Conservation (phyloP, 768 basidiomycete genomes). For the Mycena vulgaris region DNA sequence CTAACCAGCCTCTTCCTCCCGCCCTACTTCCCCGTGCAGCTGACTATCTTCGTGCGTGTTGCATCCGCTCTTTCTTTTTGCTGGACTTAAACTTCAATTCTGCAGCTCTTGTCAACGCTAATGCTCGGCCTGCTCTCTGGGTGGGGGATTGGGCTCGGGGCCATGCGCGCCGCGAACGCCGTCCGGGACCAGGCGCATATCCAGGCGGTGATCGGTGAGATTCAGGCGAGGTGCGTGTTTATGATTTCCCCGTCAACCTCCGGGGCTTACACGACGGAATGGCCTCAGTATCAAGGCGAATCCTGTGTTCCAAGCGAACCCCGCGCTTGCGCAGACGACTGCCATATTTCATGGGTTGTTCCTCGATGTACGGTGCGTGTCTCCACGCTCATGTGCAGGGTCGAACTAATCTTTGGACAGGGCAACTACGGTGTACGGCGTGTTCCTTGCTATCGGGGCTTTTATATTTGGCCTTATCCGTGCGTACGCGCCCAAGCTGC, state of each 20-base stretch:
- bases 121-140: constrained; percentile 63
- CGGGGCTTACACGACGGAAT: neutral
- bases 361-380: constrained; percentile 57
- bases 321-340: constrained; percentile 52
- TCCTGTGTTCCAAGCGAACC: constrained; percentile 53
- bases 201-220: constrained; percentile 44
- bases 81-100: neutral
- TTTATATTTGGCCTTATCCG: constrained; percentile 63
- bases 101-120: constrained; percentile 59
- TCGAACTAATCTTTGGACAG: constrained; percentile 40
- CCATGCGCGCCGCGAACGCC: constrained; percentile 64
- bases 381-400: too few species aligned
- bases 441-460: constrained; percentile 62
- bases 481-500: constrained; percentile 62
- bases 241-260: too few species aligned
- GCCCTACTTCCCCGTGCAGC: constrained; percentile 62
- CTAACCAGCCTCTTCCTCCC: constrained; percentile 62
- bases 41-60: constrained; percentile 63
- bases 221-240: constrained; percentile 50
- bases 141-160: constrained; percentile 70
- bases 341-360: constrained; percentile 67
- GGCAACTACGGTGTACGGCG: constrained; percentile 62
- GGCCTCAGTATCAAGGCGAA: constrained; percentile 29
- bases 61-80: neutral
- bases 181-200: constrained; percentile 54